phyloP scores from a whole-genome alignment of 2,329 filamentous ascomycete species.

The Clonostachys sp. region DNA sequence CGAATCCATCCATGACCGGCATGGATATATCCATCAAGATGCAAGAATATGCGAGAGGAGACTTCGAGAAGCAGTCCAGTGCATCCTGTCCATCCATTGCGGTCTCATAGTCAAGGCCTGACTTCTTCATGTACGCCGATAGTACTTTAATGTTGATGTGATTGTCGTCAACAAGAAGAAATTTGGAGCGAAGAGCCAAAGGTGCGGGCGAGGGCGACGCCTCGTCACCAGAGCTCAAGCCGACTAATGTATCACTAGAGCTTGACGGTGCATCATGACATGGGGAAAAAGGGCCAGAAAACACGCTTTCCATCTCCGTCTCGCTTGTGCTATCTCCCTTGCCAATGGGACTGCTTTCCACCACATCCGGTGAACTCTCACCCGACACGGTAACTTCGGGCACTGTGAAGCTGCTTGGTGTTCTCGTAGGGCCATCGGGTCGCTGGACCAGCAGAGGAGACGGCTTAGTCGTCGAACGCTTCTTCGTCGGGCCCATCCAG shows the following conservation, averaged over 20 bases:
- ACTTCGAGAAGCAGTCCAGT: conserved; percentile 14
- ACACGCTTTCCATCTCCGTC: too few species aligned
- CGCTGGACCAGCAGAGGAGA: not conserved
- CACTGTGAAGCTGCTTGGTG: not conserved
- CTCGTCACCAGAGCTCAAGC: too few species aligned
- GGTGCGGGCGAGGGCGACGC: too few species aligned
- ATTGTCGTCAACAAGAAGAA: conserved; percentile 35
- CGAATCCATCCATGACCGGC: conserved; percentile 51
- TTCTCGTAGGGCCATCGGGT: not conserved
- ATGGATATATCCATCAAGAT: conserved; percentile 48
- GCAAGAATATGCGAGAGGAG: conserved; percentile 14
- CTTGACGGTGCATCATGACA: not conserved
- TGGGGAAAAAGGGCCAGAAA: not conserved
- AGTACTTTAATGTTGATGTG: conserved; percentile 26
- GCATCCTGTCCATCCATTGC: conserved; percentile 27
- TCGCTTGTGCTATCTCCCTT: too few species aligned
- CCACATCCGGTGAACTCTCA: not conserved
- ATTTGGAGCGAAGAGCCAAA: conserved; percentile 8
- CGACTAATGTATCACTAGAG: too few species aligned
- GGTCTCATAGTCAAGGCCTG: conserved; percentile 17
- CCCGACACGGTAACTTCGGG: not conserved
- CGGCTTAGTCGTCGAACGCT: not conserved
- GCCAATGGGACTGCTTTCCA: too few species aligned
- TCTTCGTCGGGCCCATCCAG: conserved; percentile 7
- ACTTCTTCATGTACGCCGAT: conserved; percentile 24